A percentile compares a stretch with the other conserved stretches of the same genome.
Evolutionary conservation across 2,329 filamentous ascomycete genomes (phyloP).

Genomic region (Phialemoniopsis sp.): DNA sequence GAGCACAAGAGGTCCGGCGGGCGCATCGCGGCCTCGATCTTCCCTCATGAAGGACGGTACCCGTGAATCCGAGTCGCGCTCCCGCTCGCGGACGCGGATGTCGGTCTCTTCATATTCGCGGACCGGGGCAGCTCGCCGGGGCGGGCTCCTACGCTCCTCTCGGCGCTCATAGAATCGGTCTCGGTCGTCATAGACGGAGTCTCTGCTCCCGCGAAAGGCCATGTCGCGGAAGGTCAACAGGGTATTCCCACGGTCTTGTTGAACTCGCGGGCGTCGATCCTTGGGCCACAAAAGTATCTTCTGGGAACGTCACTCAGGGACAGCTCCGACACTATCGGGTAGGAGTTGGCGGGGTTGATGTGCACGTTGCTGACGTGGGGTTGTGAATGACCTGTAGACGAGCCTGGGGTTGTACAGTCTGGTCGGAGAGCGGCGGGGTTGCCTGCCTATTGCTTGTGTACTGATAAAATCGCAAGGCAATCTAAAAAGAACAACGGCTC

Average conservation of each 20-base stretch:
- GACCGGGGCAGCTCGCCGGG: conserved; percentile 15
- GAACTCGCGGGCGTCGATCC: no score
- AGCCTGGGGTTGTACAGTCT: no score
- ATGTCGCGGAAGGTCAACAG: neutral
- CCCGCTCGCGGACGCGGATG: conserved; percentile 37
- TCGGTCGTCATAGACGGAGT: conserved; percentile 3
- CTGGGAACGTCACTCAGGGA: no score
- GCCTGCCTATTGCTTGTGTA: no score
- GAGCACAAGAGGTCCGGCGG: conserved; percentile 46
- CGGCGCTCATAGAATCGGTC: neutral
- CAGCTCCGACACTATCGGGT: neutral
- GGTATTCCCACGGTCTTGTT: no score
- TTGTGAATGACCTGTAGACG: no score
- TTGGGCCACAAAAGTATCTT: no score
- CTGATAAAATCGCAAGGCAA: no score
- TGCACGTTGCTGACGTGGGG: no score
- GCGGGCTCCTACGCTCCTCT: conserved; percentile 8
- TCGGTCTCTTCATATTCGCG: conserved; percentile 34
- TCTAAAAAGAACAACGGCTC: no score
- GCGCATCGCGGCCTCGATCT: conserved; percentile 38
- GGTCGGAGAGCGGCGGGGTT: no score
- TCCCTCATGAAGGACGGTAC: conserved; percentile 48
- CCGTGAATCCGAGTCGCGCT: conserved; percentile 36
- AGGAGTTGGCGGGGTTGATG: conserved; percentile 5
- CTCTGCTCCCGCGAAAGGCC: conserved; percentile 7